phyloP scores from a whole-genome alignment of 2,329 filamentous ascomycete genomes.

The Fusarium sp. region DNA sequence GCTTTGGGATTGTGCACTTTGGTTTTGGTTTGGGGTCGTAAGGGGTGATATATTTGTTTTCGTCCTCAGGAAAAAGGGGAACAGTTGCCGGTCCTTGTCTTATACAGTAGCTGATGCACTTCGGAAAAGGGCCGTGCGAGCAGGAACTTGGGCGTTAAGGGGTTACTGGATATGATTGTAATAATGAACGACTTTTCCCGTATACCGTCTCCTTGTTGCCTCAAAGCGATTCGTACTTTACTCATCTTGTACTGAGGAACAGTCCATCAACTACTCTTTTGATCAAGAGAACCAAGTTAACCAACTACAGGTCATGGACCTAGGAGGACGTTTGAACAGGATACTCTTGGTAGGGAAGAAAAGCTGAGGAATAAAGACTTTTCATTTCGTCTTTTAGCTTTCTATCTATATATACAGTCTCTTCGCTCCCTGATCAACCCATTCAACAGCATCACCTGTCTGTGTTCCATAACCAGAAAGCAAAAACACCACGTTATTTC shows the following conservation, averaged over 20 bases:
- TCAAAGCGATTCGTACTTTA: too few relatives aligned
- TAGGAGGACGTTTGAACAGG: background rate
- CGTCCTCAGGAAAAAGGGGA: conserved; percentile 1
- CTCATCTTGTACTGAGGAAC: too few relatives aligned
- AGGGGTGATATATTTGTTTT: conserved; percentile 4
- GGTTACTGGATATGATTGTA: conserved; percentile 14
- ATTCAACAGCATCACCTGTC: conserved; percentile 6
- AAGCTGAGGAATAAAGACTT: background rate
- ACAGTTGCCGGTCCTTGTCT: conserved; percentile 12
- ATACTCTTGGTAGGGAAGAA: background rate
- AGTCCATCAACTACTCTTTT: too few relatives aligned
- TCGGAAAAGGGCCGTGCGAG: background rate
- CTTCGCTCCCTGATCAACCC: conserved; percentile 6
- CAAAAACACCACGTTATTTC: conserved; percentile 12
- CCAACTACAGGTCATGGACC: too few relatives aligned
- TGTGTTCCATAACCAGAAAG: conserved; percentile 22
- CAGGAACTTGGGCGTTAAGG: conserved; percentile 17
- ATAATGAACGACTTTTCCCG: conserved; percentile 19
- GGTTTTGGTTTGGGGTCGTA: background rate
- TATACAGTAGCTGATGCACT: conserved; percentile 4
- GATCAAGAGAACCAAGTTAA: background rate
- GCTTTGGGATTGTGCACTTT: conserved; percentile 8
- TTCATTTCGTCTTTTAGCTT: conserved; percentile 10
- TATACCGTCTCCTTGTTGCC: too few relatives aligned
- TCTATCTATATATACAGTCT: conserved; percentile 20